Conservation (phyloP, 2,329 filamentous ascomycete genomes). For the Verticillium klebahnii region DNA sequence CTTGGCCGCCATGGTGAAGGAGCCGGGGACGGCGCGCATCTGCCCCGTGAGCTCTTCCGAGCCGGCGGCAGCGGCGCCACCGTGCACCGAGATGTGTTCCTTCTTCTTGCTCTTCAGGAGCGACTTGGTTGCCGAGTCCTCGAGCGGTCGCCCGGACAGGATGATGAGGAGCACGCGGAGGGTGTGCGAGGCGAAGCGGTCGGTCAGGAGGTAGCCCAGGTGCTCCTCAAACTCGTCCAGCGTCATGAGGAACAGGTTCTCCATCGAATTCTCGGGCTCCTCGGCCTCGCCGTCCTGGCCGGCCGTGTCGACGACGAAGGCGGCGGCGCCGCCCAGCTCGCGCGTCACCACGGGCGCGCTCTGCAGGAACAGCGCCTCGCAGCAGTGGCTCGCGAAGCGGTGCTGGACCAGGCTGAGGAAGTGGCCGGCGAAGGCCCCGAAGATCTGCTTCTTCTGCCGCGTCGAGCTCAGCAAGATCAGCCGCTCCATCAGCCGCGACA, state of each 20-base stretch:
- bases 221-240: slow-evolving; percentile 85
- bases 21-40: slow-evolving; percentile 64
- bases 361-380: slow-evolving; percentile 84
- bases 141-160: slow-evolving; percentile 75
- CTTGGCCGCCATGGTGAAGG: slow-evolving; percentile 71
- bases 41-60: slow-evolving; percentile 24
- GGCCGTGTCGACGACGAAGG: slow-evolving; percentile 35
- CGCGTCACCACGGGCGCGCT: slow-evolving; percentile 74
- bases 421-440: slow-evolving; percentile 79
- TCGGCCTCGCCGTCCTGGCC: slow-evolving; percentile 38
- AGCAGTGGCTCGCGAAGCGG: slow-evolving; percentile 95
- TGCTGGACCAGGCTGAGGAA: slow-evolving; percentile 90
- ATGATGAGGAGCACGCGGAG: slow-evolving; percentile 82
- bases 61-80: slow-evolving; percentile 34
- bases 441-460: slow-evolving; percentile 79
- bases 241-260: slow-evolving; percentile 77
- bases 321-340: slow-evolving; percentile 53
- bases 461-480: slow-evolving; percentile 78
- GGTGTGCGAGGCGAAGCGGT: slow-evolving; percentile 85
- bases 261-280: slow-evolving; percentile 62
- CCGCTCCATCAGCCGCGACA: slow-evolving; percentile 87
- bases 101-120: slow-evolving; percentile 91
- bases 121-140: slow-evolving; percentile 62
- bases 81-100: slow-evolving; percentile 67
- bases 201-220: slow-evolving; percentile 77